Conservation (phyloP, 139 green algal species). For the Coccomyxa sp. region DNA sequence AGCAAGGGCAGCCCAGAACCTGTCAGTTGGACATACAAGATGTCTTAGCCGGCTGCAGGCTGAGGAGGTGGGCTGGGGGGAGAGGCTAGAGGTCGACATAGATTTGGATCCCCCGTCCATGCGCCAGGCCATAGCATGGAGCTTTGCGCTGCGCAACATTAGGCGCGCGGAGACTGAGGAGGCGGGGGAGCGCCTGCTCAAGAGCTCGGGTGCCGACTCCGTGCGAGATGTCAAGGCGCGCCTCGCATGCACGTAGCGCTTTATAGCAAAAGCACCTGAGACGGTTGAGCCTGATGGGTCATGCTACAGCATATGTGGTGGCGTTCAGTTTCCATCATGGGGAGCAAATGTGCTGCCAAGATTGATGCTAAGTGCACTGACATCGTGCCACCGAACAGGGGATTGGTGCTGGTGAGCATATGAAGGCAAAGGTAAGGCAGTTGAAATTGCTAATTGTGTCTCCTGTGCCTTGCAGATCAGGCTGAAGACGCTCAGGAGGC, state of each 20-base stretch:
- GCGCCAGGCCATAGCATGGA: slow-evolving; percentile 42
- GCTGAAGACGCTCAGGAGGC: slow-evolving; percentile 16
- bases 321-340: no score
- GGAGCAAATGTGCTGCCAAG: no score
- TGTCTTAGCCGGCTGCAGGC: no score
- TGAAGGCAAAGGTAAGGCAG: neutral
- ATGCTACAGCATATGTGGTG: no score
- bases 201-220: slow-evolving; percentile 3
- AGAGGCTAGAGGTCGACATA: neutral
- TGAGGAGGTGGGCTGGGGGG: neutral
- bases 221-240: slow-evolving; percentile 26
- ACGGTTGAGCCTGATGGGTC: no score
- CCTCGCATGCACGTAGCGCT: no score
- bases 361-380: no score
- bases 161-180: slow-evolving; percentile 17
- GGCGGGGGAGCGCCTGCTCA: slow-evolving; percentile 21
- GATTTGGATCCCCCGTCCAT: slow-evolving; percentile 31
- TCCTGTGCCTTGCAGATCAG: slow-evolving; percentile 8
- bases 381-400: no score
- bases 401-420: no score
- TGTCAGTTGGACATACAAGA: neutral
- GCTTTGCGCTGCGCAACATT: slow-evolving; percentile 34
- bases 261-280: no score
- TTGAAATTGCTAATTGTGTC: neutral
- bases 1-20: neutral